A percentile compares a stretch with the other conserved stretches of the same genome.
Conservation (phyloP, 768 basidiomycete species). For the Kwoniella heveanensis region DNA sequence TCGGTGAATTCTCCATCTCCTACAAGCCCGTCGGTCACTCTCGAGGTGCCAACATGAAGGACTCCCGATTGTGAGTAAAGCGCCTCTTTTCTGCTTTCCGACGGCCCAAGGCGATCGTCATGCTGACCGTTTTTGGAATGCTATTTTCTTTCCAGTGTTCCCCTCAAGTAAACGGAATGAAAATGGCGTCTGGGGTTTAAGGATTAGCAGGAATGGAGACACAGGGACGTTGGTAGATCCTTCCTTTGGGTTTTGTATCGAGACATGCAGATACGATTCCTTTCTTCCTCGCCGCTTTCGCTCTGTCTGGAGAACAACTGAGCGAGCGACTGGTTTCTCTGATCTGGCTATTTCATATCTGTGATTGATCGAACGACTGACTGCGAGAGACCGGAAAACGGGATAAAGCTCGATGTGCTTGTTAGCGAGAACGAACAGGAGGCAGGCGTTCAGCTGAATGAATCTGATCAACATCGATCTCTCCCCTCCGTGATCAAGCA, state of each 20-base stretch:
- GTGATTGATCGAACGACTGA: too few species aligned
- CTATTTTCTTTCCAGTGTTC: conserved; percentile 62
- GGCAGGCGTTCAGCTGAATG: too few species aligned
- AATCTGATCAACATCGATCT: too few species aligned
- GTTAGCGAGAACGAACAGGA: too few species aligned
- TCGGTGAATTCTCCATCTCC: conserved; percentile 83
- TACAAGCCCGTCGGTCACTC: conserved; percentile 99
- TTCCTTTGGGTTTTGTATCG: conserved; percentile 23
- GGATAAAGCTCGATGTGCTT: too few species aligned
- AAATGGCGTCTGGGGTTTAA: neutral
- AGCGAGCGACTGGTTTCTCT: too few species aligned
- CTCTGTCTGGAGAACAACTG: too few species aligned
- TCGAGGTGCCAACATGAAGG: conserved; percentile 90
- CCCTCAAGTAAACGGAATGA: conserved; percentile 77
- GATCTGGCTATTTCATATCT: too few species aligned
- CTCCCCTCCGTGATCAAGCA: too few species aligned
- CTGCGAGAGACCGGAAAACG: too few species aligned
- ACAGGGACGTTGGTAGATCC: neutral
- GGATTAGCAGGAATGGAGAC: neutral
- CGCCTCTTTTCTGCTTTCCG: conserved; percentile 47
- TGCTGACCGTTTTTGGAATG: conserved; percentile 4
- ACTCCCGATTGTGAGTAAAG: conserved; percentile 51
- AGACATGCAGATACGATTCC: conserved; percentile 29
- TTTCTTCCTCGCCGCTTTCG: conserved; percentile 5
- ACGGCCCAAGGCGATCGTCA: conserved; percentile 64